Conservation (phyloP, 148 eudicot genomes). For the Euryodendron excelsum region DNA sequence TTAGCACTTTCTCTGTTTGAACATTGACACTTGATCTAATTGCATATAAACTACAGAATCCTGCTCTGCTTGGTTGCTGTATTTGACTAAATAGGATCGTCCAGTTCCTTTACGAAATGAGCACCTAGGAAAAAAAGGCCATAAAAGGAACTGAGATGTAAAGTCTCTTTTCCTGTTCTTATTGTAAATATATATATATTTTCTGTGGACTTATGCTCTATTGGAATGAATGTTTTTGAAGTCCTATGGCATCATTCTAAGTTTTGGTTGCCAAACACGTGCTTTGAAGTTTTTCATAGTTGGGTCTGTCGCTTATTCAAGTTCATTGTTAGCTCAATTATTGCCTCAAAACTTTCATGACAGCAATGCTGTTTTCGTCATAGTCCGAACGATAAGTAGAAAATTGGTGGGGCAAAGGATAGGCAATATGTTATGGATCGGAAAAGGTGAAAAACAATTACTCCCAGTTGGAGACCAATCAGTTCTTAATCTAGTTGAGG, state of each 20-base stretch:
- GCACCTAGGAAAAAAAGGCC: too few relatives aligned
- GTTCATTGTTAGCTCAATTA: neutral
- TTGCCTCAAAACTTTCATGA: neutral
- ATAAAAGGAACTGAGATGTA: too few relatives aligned
- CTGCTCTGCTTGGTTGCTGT: neutral
- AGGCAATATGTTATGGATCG: slow-evolving; percentile 21
- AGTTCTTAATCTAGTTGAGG: slow-evolving; percentile 12
- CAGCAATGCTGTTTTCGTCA: slow-evolving; percentile 22
- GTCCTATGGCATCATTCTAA: neutral
- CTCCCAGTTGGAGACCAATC: slow-evolving; percentile 28
- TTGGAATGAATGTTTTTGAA: too few relatives aligned
- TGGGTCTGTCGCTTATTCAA: neutral
- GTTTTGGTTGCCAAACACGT: neutral
- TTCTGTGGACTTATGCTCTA: too few relatives aligned
- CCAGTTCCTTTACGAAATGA: too few relatives aligned
- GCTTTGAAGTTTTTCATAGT: too few relatives aligned
- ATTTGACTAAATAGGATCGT: too few relatives aligned
- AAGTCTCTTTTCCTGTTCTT: too few relatives aligned
- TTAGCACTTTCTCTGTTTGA: neutral
- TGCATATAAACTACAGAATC: neutral
- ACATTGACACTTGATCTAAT: neutral
- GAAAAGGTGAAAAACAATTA: slow-evolving; percentile 18
- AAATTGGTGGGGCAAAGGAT: slow-evolving; percentile 3
- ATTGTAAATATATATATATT: too few relatives aligned
- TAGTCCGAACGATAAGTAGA: slow-evolving; percentile 8